Evolutionary conservation across 257 asterid genomes (phyloP), one percentile per base, ranked within the genome.

Genomic region (Ophiorrhiza pumila): DNA sequence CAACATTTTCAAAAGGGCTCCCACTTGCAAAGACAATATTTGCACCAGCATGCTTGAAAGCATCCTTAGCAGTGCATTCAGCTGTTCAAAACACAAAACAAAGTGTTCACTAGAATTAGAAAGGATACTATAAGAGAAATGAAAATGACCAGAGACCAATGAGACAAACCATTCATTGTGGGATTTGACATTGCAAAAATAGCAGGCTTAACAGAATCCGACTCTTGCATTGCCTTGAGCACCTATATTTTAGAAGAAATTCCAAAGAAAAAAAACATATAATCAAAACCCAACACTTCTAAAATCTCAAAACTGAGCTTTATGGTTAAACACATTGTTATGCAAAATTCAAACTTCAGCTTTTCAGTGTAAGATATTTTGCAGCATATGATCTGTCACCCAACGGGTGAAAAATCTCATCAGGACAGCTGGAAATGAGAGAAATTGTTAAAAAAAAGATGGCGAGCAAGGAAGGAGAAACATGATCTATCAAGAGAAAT

Each of bases 181-280:
- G 99, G 99, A 88, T 95, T 95, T 55, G 99, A 95, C 99, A 95
- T 95, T 22, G 99, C 98, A 73, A 95, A 95, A 29, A 95, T 89
- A 76, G 98, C 96, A 71, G 99, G 99, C 82, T 89, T 95, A 31
- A 57, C 64, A 75, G 96, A 92, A 80, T 88, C 97, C 3, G 99
- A 92, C 56, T 83, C 91, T 70, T 80, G 82, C 98, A 95, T 95
- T 82, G 98, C 99, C 86, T 82, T 92, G 57, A 95, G 93, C 80
- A 95, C 92, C 99, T 95, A 90, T 71, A 70, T 71, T 57, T 73
- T 65, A 69, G 66, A 62, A 75, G 82, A 80, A 68, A 70, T n/a
- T n/a, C n/a, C n/a, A n/a, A n/a, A n/a, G 74, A 84, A 67, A 47
- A 79, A 71, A 34, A 37, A 47, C 41, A 46, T 53, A 66, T 43